These are phyloP conservation scores for Cryptococcus wingfieldii DNA, from an alignment of 1,284 basidiomycete genomes.

Conservation along the genomic window DNA sequence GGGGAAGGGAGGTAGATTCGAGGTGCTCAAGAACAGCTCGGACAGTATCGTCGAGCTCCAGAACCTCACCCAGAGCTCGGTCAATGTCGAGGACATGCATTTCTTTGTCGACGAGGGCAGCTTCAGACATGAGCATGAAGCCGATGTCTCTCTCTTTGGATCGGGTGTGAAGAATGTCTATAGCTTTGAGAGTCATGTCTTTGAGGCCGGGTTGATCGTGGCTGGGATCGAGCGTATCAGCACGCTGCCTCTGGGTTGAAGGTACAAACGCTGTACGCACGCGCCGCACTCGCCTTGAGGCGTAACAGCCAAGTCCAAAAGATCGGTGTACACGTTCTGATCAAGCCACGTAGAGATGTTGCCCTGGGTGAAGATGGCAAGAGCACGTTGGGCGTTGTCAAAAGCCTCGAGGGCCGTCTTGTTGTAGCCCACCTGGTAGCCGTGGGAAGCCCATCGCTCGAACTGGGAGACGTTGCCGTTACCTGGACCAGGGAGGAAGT, in stretches of 20 bases:
- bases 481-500: constrained; percentile 37
- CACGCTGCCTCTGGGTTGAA: too few relatives aligned
- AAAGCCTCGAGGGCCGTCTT: constrained; percentile 44
- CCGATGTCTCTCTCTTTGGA: constrained; percentile 44
- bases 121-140: constrained; percentile 51
- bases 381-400: constrained; percentile 42
- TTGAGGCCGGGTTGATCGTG: constrained; percentile 21
- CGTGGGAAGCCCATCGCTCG: constrained; percentile 39
- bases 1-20: constrained; percentile 8
- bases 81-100: constrained; percentile 49
- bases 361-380: constrained; percentile 47
- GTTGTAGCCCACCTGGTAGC: constrained; percentile 47
- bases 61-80: constrained; percentile 50
- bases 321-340: constrained; percentile 46
- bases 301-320: constrained; percentile 33
- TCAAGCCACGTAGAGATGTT: constrained; percentile 51
- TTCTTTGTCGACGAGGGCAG: constrained; percentile 50
- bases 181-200: constrained; percentile 51
- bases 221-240: too few relatives aligned
- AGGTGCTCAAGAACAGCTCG: constrained; percentile 47
- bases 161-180: constrained; percentile 47
- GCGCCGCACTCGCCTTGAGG: constrained; percentile 36
- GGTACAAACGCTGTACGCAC: constrained; percentile 20
- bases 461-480: constrained; percentile 48
- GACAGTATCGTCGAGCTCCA: constrained; percentile 51